Conservation (phyloP, 352 stramenopile species). For the Blastocystis sp. region DNA sequence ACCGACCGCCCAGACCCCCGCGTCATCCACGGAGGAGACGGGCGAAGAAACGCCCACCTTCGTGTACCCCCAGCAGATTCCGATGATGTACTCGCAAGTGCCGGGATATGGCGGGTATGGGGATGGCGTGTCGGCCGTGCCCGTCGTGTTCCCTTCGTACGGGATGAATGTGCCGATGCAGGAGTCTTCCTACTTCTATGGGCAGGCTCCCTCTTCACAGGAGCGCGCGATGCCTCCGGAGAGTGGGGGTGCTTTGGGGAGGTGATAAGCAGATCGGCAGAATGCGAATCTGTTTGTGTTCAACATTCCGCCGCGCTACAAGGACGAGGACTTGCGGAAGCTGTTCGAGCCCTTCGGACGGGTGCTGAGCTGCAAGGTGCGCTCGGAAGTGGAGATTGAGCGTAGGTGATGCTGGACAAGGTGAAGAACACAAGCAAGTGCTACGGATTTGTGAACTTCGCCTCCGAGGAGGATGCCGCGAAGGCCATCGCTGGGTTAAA, state of each 20-base stretch:
- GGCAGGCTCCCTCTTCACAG: background rate
- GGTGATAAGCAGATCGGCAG: background rate
- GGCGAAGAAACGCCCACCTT: background rate
- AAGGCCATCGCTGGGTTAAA: constrained; percentile 36
- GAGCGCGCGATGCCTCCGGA: background rate
- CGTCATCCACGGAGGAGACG: background rate
- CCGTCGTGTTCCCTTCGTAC: background rate
- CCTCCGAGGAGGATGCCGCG: background rate
- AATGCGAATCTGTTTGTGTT: constrained; percentile 53
- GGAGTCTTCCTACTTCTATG: background rate
- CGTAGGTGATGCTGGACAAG: constrained; percentile 41
- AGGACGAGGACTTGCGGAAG: constrained; percentile 9
- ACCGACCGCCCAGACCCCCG: background rate
- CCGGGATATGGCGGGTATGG: background rate
- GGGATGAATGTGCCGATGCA: background rate
- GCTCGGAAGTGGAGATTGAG: background rate
- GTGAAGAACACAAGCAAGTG: constrained; percentile 6
- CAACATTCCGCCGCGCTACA: constrained; percentile 26
- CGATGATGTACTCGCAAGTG: background rate
- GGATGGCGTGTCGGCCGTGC: background rate
- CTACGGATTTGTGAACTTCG: constrained; percentile 58
- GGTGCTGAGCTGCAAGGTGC: constrained; percentile 37
- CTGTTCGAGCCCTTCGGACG: constrained; percentile 32
- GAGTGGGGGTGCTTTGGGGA: background rate
- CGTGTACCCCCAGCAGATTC: background rate